phyloP scores from a whole-genome alignment of 495 filamentous ascomycete genomes.

The Hyaloscypha hepaticicola region DNA sequence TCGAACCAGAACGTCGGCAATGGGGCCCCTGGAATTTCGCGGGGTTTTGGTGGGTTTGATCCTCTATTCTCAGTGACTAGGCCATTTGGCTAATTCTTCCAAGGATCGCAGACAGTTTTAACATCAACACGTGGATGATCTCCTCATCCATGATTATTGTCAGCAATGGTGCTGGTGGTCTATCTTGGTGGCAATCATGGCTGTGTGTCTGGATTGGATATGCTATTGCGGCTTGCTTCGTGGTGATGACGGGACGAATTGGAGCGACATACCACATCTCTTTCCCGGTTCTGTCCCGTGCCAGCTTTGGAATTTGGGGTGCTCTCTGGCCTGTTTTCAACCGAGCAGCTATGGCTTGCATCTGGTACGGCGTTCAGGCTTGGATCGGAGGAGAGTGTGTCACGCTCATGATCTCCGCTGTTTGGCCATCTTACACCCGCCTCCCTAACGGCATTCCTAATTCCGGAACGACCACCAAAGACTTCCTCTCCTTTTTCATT shows the following conservation, averaged over 20 bases:
- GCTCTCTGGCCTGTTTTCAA: constrained; percentile 90
- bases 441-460: constrained; percentile 68
- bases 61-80: background rate
- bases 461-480: constrained; percentile 71
- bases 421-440: constrained; percentile 67
- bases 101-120: constrained; percentile 85
- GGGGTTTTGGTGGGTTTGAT: constrained; percentile 59
- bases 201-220: constrained; percentile 87
- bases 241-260: constrained; percentile 78
- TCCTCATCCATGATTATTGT: constrained; percentile 72
- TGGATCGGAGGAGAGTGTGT: constrained; percentile 86
- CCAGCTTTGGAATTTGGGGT: constrained; percentile 85
- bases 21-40: constrained; percentile 91
- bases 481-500: constrained; percentile 78
- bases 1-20: constrained; percentile 79
- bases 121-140: constrained; percentile 99
- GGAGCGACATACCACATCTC: constrained; percentile 89
- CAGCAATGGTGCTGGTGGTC: constrained; percentile 49
- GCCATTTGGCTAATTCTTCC: background rate
- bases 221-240: constrained; percentile 69
- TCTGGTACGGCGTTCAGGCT: constrained; percentile 85
- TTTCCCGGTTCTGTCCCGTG: constrained; percentile 75
- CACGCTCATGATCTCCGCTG: constrained; percentile 75
- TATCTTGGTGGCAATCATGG: constrained; percentile 97
- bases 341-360: constrained; percentile 80